A percentile compares a stretch with the other conserved stretches of the same genome.
Conservation (phyloP, 1,139 yeast species). For the Sugiyamaella paludigena region DNA sequence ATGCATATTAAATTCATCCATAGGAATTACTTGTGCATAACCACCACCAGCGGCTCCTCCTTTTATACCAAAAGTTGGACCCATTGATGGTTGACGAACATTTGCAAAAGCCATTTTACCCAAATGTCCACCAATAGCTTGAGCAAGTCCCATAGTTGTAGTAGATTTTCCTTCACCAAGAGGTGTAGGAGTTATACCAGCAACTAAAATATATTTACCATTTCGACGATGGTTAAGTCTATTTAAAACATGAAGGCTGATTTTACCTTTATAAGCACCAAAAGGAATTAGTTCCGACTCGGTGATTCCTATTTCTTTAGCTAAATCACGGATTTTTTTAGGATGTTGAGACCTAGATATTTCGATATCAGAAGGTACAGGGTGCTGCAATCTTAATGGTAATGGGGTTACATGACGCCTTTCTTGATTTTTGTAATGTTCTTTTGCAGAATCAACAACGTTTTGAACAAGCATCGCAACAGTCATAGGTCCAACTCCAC, state of each 20-base stretch:
- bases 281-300: constrained; percentile 84
- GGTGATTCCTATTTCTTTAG: constrained; percentile 78
- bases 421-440: constrained; percentile 36
- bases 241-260: constrained; percentile 63
- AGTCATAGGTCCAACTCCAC: constrained; percentile 99
- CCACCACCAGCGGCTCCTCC: constrained; percentile 99
- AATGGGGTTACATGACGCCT: constrained; percentile 49
- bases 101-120: constrained; percentile 87
- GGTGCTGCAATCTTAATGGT: constrained; percentile 32
- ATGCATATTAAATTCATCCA: constrained; percentile 99
- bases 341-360: constrained; percentile 90
- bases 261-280: constrained; percentile 89
- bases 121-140: constrained; percentile 91
- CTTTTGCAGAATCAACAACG: constrained; percentile 77
- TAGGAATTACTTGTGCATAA: constrained; percentile 95
- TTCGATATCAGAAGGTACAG: constrained; percentile 89
- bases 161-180: constrained; percentile 98
- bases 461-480: constrained; percentile 93
- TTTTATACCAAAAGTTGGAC: constrained; percentile 97
- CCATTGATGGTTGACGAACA: constrained; percentile 98
- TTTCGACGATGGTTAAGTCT: constrained; percentile 65
- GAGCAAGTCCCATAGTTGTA: constrained; percentile 94
- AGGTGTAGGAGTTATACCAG: constrained; percentile 98
- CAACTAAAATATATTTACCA: constrained; percentile 89
- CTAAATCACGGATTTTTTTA: constrained; percentile 76